A percentile compares a stretch with the other conserved stretches of the same genome.
Evolutionary conservation across 768 basidiomycete genomes (phyloP).

Genomic region (Cyclocybe aegerita): DNA sequence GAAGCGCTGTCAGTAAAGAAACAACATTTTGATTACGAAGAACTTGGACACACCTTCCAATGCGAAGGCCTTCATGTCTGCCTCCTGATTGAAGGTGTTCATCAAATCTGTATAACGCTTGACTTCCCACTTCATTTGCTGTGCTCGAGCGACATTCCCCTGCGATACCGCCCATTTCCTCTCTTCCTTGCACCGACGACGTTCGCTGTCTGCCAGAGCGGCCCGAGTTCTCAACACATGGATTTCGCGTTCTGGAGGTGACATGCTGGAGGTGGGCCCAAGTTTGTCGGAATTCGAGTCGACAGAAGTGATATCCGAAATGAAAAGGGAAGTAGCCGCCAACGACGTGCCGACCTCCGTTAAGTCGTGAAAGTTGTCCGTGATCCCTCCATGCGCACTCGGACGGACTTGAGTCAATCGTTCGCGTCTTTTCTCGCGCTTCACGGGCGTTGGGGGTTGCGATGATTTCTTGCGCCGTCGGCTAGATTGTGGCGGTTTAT

Average conservation of each 20-base stretch:
- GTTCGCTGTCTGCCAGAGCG: constrained; percentile 79
- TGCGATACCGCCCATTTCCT: constrained; percentile 83
- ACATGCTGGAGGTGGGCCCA: constrained; percentile 55
- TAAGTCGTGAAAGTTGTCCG: constrained; percentile 23
- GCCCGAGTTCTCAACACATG: constrained; percentile 74
- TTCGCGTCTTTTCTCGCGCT: constrained; percentile 27
- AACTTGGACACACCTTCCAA: constrained; percentile 52
- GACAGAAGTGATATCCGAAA: constrained; percentile 66
- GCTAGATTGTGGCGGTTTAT: constrained; percentile 39
- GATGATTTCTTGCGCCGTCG: constrained; percentile 31
- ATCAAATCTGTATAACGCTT: constrained; percentile 77
- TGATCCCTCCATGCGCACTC: constrained; percentile 37
- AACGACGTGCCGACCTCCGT: constrained; percentile 21
- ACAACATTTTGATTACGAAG: neutral
- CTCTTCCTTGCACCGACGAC: constrained; percentile 82
- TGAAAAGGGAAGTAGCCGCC: constrained; percentile 24
- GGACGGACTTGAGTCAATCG: constrained; percentile 48
- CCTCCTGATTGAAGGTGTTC: constrained; percentile 79
- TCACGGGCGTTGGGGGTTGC: constrained; percentile 12
- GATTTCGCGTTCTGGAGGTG: constrained; percentile 72
- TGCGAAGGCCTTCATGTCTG: constrained; percentile 64
- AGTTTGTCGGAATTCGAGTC: constrained; percentile 69
- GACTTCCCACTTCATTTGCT: constrained; percentile 83
- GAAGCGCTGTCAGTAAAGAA: neutral
- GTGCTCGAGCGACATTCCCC: constrained; percentile 72